Evolutionary conservation across 2,329 filamentous ascomycete genomes (phyloP).

Genomic region (Nannizziopsis arthrosporioides): DNA sequence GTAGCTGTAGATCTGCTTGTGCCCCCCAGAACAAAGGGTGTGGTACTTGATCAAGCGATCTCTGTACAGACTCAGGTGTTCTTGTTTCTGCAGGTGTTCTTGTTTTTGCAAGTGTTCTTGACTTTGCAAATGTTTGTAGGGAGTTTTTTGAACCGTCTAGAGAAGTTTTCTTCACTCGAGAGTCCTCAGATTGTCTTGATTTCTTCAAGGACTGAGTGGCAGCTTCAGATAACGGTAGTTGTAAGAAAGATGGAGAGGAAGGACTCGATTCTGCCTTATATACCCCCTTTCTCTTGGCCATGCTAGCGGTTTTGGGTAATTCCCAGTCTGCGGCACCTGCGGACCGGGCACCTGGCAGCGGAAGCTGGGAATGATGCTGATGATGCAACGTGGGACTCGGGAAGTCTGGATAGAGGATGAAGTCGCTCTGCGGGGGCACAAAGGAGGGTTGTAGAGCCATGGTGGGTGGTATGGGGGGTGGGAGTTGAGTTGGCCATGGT

Average conservation of each 20-base stretch:
- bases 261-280: constrained; percentile 16
- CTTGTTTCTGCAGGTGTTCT: no score
- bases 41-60: no score
- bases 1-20: no score
- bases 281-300: not conserved
- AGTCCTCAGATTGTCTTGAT: not conserved
- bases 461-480: constrained; percentile 25
- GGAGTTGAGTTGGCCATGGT: constrained; percentile 38
- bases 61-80: no score
- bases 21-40: no score
- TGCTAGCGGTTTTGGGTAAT: not conserved
- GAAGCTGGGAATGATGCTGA: not conserved
- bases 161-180: no score
- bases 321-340: not conserved
- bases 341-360: no score
- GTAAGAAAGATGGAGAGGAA: constrained; percentile 23
- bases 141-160: no score
- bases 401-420: constrained; percentile 2
- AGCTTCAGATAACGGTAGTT: constrained; percentile 24
- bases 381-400: no score
- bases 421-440: constrained; percentile 2
- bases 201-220: constrained; percentile 14
- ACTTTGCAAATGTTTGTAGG: no score
- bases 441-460: constrained; percentile 16
- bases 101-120: no score